Conservation (phyloP, 106 monocot species). For the Ottelia alismoides region DNA sequence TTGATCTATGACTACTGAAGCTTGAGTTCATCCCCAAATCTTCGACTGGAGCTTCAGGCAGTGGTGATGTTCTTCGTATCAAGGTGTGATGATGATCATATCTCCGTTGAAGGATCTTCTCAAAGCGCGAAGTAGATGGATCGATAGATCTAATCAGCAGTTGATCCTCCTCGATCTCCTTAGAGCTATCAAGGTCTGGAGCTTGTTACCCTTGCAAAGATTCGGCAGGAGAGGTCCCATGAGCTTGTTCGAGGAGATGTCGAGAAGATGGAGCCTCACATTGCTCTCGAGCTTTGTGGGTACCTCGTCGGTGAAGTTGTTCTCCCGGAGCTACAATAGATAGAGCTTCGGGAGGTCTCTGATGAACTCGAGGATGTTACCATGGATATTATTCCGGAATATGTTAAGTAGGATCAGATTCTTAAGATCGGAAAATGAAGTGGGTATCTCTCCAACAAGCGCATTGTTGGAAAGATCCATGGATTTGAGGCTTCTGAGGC, state of each 20-base stretch:
- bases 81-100: too few relatives aligned
- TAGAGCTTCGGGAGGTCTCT: constrained; percentile 34
- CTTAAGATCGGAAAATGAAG: constrained; percentile 22
- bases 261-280: constrained; percentile 34
- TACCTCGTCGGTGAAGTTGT: constrained; percentile 53
- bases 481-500: constrained; percentile 52
- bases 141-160: too few relatives aligned
- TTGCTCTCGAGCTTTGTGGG: constrained; percentile 28
- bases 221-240: constrained; percentile 31
- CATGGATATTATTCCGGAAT: constrained; percentile 40
- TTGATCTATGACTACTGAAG: too few relatives aligned
- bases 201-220: constrained; percentile 39
- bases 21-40: too few relatives aligned
- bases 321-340: constrained; percentile 65
- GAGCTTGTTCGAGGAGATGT: constrained; percentile 41
- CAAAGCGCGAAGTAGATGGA: too few relatives aligned
- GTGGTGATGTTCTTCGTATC: too few relatives aligned
- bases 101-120: too few relatives aligned
- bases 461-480: constrained; percentile 75
- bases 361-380: constrained; percentile 38
- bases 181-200: constrained; percentile 57
- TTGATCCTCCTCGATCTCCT: too few relatives aligned
- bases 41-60: too few relatives aligned
- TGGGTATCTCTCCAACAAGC: constrained; percentile 32
- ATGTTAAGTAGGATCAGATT: constrained; percentile 46